Percentiles rank a stretch among this genome's conserved stretches.
These are phyloP conservation scores for Colletotrichum lupini DNA, from an alignment of 2,329 filamentous ascomycete genomes.

Conservation along the genomic window DNA sequence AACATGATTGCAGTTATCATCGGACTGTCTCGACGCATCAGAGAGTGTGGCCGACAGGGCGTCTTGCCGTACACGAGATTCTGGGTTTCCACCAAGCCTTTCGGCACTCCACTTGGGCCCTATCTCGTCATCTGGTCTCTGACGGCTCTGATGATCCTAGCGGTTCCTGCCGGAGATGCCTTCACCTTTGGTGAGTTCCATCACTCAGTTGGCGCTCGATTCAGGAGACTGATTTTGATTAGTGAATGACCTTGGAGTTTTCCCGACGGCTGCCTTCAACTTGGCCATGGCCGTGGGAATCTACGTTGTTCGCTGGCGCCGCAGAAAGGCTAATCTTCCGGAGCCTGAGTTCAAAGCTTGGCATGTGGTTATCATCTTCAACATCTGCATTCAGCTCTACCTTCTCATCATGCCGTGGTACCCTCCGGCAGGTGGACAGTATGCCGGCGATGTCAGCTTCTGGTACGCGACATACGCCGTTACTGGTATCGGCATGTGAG, in stretches of 20 bases:
- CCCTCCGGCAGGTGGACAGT: slow-evolving; percentile 68
- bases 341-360: slow-evolving; percentile 67
- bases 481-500: slow-evolving; percentile 72
- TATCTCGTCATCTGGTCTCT: slow-evolving; percentile 67
- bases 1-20: slow-evolving; percentile 67
- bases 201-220: background rate
- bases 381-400: slow-evolving; percentile 68
- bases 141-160: slow-evolving; percentile 69
- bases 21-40: slow-evolving; percentile 64
- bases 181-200: slow-evolving; percentile 65
- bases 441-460: slow-evolving; percentile 75
- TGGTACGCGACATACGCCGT: slow-evolving; percentile 79
- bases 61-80: slow-evolving; percentile 67
- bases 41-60: slow-evolving; percentile 71
- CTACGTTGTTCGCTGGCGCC: slow-evolving; percentile 65
- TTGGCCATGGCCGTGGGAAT: slow-evolving; percentile 67
- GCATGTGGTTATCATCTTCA: slow-evolving; percentile 68
- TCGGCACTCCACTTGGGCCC: slow-evolving; percentile 70
- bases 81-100: slow-evolving; percentile 72
- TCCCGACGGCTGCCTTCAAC: slow-evolving; percentile 69
- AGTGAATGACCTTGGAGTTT: slow-evolving; percentile 56
- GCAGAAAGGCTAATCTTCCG: slow-evolving; percentile 60
- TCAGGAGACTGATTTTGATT: background rate
- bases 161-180: slow-evolving; percentile 70
- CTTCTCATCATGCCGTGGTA: slow-evolving; percentile 79